Evolutionary conservation across 768 basidiomycete genomes (phyloP), one percentile per base, ranked within the genome.

Genomic region (Leccinum variicolor): DNA sequence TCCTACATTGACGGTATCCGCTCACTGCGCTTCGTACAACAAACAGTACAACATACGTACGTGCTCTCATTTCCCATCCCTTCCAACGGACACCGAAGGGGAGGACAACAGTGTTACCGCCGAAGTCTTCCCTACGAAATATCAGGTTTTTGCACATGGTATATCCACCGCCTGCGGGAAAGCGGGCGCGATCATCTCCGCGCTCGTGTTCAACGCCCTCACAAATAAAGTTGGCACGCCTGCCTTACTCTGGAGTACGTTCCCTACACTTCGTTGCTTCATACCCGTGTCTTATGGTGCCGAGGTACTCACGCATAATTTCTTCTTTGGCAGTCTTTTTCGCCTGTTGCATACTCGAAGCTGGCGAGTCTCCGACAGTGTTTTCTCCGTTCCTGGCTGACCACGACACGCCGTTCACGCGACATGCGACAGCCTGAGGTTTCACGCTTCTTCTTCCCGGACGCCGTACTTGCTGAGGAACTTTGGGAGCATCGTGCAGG

Each of bases 101-200:
- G 5, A 36, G 25, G 53, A 25, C 19, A 25, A n/a, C 46, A 85
- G 83, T 81, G 84, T 67, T 87, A 88, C 66, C 3, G 86, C 85
- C 4, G 89, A 90, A 73, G 84, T 90, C 11, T 90, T 90, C 76
- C 90, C 90, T 0, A 92, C 90, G 1, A 77, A 84, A 34, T 90
- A 84, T 72, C 81, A 84, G 47, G 87, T 84, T 25, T 80, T 81
- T 50, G 89, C 89, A 14, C 90, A 91, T 67, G 90, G 90, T 28
- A 74, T 89, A 14, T 84, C 83, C 3, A 89, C 90, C 3, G 90
- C 89, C 0, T 74, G 74, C 41, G 90, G 90, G 23, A 92, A 92
- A 68, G 76, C 75, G 0, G 90, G 90, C 53, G 90, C 90, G 0
- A 90, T 92, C 76, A 80, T 90, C 61, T 84, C 86, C 11, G 84